These are phyloP conservation scores for Otatea glauca DNA, from an alignment of 176 grass and related monocot species.

Conservation along the genomic window DNA sequence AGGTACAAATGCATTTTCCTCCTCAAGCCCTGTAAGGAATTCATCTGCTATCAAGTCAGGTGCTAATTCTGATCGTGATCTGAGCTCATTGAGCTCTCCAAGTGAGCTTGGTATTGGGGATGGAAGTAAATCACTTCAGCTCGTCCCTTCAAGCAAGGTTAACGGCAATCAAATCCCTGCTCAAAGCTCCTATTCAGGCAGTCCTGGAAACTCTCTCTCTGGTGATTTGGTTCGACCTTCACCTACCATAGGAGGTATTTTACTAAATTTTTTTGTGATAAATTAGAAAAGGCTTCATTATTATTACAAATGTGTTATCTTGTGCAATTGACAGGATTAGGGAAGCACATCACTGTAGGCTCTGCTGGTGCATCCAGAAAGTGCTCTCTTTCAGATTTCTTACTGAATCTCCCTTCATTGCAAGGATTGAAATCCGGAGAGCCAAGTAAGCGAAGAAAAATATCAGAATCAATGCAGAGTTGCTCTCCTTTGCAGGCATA, in stretches of 20 bases:
- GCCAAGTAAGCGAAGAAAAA: constrained; percentile 65
- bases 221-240: constrained; percentile 49
- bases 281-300: neutral
- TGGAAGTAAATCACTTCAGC: constrained; percentile 52
- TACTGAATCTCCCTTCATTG: constrained; percentile 63
- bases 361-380: constrained; percentile 67
- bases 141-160: constrained; percentile 43
- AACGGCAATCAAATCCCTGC: constrained; percentile 38
- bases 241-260: constrained; percentile 44
- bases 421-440: constrained; percentile 53
- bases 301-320: constrained; percentile 36
- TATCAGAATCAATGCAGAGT: constrained; percentile 49
- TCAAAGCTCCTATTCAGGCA: constrained; percentile 47
- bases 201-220: constrained; percentile 38
- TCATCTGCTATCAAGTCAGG: constrained; percentile 47
- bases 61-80: constrained; percentile 68
- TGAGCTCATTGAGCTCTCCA: constrained; percentile 51
- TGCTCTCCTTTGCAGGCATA: constrained; percentile 49
- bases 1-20: constrained; percentile 51
- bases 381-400: constrained; percentile 67
- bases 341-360: constrained; percentile 26
- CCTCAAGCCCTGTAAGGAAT: constrained; percentile 53
- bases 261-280: neutral
- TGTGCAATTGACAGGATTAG: constrained; percentile 53
- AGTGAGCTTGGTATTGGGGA: constrained; percentile 51